Conservation (phyloP, 139 green algal genomes). For the Asterochloris erici region DNA sequence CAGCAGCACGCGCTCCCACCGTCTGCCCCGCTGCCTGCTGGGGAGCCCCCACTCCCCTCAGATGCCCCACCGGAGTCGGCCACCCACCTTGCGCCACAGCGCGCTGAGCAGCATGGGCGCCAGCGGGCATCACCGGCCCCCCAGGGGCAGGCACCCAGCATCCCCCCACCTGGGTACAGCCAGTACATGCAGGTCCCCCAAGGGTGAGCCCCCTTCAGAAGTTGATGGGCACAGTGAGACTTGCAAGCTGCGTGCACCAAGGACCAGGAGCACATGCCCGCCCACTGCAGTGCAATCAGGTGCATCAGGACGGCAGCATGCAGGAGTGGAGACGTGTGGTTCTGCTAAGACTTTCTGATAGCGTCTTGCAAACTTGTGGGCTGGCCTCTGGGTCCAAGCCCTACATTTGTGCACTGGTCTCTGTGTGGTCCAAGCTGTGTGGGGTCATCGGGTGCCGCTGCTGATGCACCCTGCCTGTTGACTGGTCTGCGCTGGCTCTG, state of each 20-base stretch:
- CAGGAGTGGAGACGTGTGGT: not conserved
- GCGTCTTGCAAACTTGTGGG: not conserved
- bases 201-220: not conserved
- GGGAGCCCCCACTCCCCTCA: not conserved
- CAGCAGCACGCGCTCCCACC: not conserved
- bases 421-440: not conserved
- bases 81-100: too few species aligned
- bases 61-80: not conserved
- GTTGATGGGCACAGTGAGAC: not conserved
- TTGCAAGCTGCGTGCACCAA: not conserved
- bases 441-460: not conserved
- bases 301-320: not conserved
- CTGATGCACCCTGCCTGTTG: not conserved
- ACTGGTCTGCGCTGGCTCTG: not conserved
- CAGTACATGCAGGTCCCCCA: not conserved
- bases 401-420: not conserved
- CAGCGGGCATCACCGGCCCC: not conserved
- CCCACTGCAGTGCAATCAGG: not conserved
- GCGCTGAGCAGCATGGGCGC: too few species aligned
- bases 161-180: not conserved
- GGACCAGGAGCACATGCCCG: not conserved
- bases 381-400: not conserved
- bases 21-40: not conserved
- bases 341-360: not conserved
- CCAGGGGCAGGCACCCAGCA: not conserved